A percentile compares a stretch with the other conserved stretches of the same genome.
These are phyloP conservation scores for Brassica juncea DNA, from an alignment of 345 rosid species.

Conservation along the genomic window DNA sequence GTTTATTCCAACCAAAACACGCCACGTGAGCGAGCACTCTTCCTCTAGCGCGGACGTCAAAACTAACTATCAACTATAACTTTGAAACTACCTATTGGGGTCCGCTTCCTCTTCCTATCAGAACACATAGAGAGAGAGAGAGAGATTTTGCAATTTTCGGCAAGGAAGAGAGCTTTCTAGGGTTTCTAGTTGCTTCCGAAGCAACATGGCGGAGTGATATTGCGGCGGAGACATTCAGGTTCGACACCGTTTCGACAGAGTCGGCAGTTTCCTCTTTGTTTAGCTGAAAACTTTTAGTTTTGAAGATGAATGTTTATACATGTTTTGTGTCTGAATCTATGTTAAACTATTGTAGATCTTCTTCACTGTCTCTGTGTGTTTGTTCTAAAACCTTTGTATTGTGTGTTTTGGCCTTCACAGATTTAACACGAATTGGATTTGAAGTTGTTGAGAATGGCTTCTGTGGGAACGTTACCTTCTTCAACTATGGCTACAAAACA, in stretches of 20 bases:
- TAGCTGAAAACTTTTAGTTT: not conserved
- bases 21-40: constrained; percentile 42
- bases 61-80: constrained; percentile 53
- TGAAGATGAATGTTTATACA: not conserved
- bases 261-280: constrained; percentile 12
- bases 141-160: constrained; percentile 30
- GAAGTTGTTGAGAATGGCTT: constrained; percentile 30
- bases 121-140: not conserved
- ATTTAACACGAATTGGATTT: constrained; percentile 6
- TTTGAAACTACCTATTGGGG: constrained; percentile 41
- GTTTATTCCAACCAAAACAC: constrained; percentile 36
- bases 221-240: constrained; percentile 33
- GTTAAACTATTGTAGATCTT: not conserved
- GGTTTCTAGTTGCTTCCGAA: constrained; percentile 23
- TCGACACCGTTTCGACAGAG: not conserved
- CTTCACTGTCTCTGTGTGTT: not conserved
- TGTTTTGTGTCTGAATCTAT: constrained; percentile 10
- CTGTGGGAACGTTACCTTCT: constrained; percentile 36
- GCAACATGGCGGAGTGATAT: not conserved
- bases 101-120: constrained; percentile 39
- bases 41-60: constrained; percentile 47
- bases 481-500: constrained; percentile 24
- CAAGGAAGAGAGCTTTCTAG: constrained; percentile 28
- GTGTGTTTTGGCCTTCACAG: constrained; percentile 21
- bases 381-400: not conserved